A percentile compares a stretch with the other conserved stretches of the same genome.
Conservation (phyloP, 768 basidiomycete species). For the Agrocybe chaxingu region DNA sequence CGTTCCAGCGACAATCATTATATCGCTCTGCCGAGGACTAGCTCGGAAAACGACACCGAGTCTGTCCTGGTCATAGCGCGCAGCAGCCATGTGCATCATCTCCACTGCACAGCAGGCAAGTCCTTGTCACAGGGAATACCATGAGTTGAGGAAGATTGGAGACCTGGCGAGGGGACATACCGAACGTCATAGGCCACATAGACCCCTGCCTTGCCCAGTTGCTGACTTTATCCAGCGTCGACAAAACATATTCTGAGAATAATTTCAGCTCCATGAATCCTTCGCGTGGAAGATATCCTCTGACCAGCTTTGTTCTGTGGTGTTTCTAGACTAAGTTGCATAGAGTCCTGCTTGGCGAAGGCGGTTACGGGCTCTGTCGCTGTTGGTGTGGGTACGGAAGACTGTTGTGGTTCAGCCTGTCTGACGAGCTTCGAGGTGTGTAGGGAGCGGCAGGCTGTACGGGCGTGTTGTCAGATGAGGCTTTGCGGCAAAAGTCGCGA, state of each 20-base stretch:
- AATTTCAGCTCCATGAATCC: background rate
- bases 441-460: constrained; percentile 48
- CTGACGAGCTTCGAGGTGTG: constrained; percentile 47
- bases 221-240: constrained; percentile 92
- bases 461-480: constrained; percentile 5
- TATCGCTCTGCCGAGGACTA: constrained; percentile 95
- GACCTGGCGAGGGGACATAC: constrained; percentile 25
- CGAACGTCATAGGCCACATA: constrained; percentile 99
- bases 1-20: constrained; percentile 99
- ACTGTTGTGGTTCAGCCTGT: constrained; percentile 28
- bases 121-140: constrained; percentile 42
- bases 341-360: constrained; percentile 75
- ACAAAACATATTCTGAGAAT: constrained; percentile 85
- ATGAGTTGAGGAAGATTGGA: background rate
- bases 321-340: constrained; percentile 82
- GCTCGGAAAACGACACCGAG: constrained; percentile 98
- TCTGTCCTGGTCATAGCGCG: constrained; percentile 97
- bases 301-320: constrained; percentile 88
- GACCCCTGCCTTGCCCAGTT: constrained; percentile 98
- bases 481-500: constrained; percentile 13
- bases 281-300: constrained; percentile 17
- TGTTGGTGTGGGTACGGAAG: constrained; percentile 30
- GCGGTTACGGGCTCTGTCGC: constrained; percentile 60
- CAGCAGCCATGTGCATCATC: constrained; percentile 99
- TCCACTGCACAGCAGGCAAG: constrained; percentile 99